Base-by-base conservation (phyloP, 23 red algal genomes). In the Gracilaria caudata region DNA sequence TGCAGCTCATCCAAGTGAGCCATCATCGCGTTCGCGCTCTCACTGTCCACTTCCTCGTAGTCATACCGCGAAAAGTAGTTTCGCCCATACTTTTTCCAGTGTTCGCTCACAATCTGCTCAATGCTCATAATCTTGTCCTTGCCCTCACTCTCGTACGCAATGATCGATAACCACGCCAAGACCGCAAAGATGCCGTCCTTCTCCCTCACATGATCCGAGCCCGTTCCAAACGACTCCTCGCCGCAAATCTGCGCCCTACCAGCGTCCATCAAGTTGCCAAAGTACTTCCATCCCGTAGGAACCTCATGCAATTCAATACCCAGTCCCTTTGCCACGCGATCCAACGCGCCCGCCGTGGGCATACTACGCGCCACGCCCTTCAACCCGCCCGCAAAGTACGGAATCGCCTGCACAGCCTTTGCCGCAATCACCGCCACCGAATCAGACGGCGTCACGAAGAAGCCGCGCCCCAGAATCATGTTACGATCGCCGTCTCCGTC, bases 401-500 rank as follows among this genome's bases (percentile, higher is more conserved):
- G 97, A 59, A 99, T 99, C 47, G 91, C 82, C 2, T 68, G 17
- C 0, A 26, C 58, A 34, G 95, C 95, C 47, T 92, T 78, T 13
- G 90, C 93, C 7, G 91, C 87, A 81, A 99, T 95, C 32, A 99
- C 78, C 10, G 97, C 97, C 20, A 99, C 86, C 12, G 97, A 99
- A 73, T 99, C 97, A 34, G 75, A 86, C 19, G 97, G 97, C 0
- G 93, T 96, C 49, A 99, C 97, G 51, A 95, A 95, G 55, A 99
- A 95, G 53, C 97, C 97, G 30, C 73, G 65, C 16, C 97, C 97
- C 11, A 99, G 73, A 65, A 99, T 94, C 93, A 99, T 95, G 61
- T 96, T 96, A n/a, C 97, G 97, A 80, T 99, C 97, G 51, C 97
- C 97, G 64, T 99, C 97, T 24, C 97, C 97, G 76, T 99, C 97